Base-by-base conservation (phyloP, 176 grass and related monocot species). In the Carex myosuroides region DNA sequence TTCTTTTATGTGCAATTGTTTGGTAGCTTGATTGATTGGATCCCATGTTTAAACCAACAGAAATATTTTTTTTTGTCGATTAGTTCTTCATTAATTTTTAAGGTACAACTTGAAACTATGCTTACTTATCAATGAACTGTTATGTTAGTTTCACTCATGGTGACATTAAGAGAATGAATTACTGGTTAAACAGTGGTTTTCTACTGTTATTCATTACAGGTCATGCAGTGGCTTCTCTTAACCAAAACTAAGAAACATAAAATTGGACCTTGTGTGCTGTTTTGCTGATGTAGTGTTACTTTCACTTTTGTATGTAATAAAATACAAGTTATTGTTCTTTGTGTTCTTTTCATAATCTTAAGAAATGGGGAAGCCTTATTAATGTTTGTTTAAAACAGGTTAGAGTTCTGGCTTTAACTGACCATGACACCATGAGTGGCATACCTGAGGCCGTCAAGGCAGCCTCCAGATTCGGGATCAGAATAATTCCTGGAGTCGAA, bases 391-490 rank as follows among this genome's bases (percentile, higher is more conserved):
- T 56, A 20, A 0, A 67, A n/a, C 79, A 99, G 93, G 96, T 99
- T 60, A 95, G 90, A 85, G 93, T 99, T 89, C 93, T 99, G 39
- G 91, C 96, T 44, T 82, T 99, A 55, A 99, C 96, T 20, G 96
- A 99, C 85, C 96, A 95, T 85, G 96, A 99, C 84, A 99, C 91
- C 18, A 92, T 95, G 96, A 87, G 73, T 92, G 93, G 96, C 30
- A 84, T 99, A 89, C 88, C 89, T n/a, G 93, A 94, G 81, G 93
- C 93, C 29, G 56, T 95, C 22, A 64, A 88, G 18, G 82, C 91
- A 78, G 96, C 96, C 68, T 79, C 76, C 33, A 95, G 83, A 74
- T 89, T 89, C 80, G 91, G 91, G 62, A 99, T 99, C 69, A 92
- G 86, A 90, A 94, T 99, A 88, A 89, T 99, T 69, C 93, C 96